These are phyloP conservation scores for Chalaropsis thielavioides DNA, from an alignment of 2,329 filamentous ascomycete species.

Conservation along the genomic window DNA sequence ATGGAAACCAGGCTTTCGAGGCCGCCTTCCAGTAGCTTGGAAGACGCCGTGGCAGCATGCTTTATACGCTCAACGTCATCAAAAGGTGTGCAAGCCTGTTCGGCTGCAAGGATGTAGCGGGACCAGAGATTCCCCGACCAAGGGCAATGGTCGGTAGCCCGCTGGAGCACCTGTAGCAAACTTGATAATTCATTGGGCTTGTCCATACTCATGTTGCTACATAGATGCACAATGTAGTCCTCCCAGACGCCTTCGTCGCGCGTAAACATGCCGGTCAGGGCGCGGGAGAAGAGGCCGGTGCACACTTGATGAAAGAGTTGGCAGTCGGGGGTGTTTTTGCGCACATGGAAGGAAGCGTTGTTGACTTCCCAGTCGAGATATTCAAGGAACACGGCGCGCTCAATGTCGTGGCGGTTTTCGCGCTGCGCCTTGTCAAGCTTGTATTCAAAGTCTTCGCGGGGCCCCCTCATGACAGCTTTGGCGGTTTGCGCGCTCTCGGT, in stretches of 20 bases:
- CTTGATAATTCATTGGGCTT: constrained; percentile 21
- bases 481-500: constrained; percentile 48
- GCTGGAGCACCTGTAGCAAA: constrained; percentile 57
- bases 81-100: constrained; percentile 62
- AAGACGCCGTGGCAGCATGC: constrained; percentile 75
- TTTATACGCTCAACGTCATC: constrained; percentile 78
- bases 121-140: constrained; percentile 90
- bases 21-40: constrained; percentile 69
- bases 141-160: constrained; percentile 79
- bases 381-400: constrained; percentile 39
- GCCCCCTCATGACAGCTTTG: constrained; percentile 43
- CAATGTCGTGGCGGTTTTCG: constrained; percentile 39
- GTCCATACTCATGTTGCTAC: constrained; percentile 24
- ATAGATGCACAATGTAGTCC: constrained; percentile 65
- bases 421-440: constrained; percentile 46
- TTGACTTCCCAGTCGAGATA: constrained; percentile 79
- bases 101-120: constrained; percentile 70
- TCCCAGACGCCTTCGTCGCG: constrained; percentile 66
- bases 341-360: constrained; percentile 35
- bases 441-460: constrained; percentile 54
- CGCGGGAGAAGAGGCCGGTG: constrained; percentile 62
- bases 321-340: constrained; percentile 31
- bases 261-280: constrained; percentile 53
- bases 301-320: constrained; percentile 37
- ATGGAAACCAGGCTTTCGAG: constrained; percentile 83